phyloP scores from a whole-genome alignment of 164 flowering plant species.

The Nymphaea thermarum region DNA sequence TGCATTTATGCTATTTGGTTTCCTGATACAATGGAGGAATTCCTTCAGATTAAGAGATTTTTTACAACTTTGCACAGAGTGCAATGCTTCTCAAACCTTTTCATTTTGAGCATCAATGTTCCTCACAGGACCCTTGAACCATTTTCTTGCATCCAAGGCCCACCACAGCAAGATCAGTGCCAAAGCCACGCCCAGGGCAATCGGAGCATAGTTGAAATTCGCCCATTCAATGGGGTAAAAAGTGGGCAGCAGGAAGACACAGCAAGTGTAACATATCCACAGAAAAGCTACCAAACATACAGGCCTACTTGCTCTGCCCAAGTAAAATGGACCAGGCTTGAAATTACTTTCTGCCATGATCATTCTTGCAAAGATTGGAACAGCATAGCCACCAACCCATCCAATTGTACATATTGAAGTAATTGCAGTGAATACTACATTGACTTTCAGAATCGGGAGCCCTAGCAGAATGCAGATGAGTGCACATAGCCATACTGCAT shows the following conservation, averaged over 20 bases:
- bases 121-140: conserved; percentile 75
- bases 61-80: too few species aligned
- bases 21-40: too few species aligned
- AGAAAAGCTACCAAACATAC: conserved; percentile 55
- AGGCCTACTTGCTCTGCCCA: conserved; percentile 56
- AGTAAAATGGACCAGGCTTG: conserved; percentile 50
- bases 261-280: conserved; percentile 67
- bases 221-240: conserved; percentile 44
- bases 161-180: conserved; percentile 59
- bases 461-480: conserved; percentile 61
- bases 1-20: too few species aligned
- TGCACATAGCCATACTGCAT: conserved; percentile 78
- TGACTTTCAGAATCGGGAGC: conserved; percentile 51
- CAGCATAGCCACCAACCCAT: conserved; percentile 83
- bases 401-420: conserved; percentile 62
- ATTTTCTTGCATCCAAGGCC: conserved; percentile 56
- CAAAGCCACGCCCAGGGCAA: conserved; percentile 35
- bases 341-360: conserved; percentile 49
- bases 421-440: conserved; percentile 58
- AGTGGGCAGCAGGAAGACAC: conserved; percentile 56
- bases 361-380: conserved; percentile 65
- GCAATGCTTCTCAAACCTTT: neutral
- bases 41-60: too few species aligned
- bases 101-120: conserved; percentile 28
- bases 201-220: conserved; percentile 61